Evolutionary conservation across 352 stramenopile genomes (phyloP).

Genomic region (Phytophthora cryptogea): DNA sequence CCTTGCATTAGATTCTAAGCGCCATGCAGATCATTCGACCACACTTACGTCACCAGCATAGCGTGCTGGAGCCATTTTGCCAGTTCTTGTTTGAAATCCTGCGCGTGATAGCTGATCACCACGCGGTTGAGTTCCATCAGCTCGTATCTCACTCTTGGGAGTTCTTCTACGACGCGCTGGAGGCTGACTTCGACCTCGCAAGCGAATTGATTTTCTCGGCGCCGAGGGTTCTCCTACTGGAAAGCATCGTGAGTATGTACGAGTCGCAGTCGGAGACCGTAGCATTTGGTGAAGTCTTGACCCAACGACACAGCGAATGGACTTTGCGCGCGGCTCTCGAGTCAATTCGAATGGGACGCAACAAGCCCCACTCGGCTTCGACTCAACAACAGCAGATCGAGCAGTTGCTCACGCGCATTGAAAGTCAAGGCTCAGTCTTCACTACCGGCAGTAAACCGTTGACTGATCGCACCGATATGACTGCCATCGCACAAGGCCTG

Average conservation of each 20-base stretch:
- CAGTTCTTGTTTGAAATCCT: constrained; percentile 75
- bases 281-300: constrained; percentile 49
- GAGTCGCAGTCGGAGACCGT: constrained; percentile 46
- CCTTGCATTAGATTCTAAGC: constrained; percentile 47
- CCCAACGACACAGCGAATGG: constrained; percentile 37
- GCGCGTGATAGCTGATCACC: constrained; percentile 61
- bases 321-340: constrained; percentile 32
- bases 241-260: constrained; percentile 59
- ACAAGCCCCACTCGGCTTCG: constrained; percentile 45
- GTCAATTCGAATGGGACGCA: constrained; percentile 38
- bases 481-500: constrained; percentile 30
- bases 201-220: constrained; percentile 46
- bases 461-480: constrained; percentile 31
- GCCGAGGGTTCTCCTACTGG: constrained; percentile 40
- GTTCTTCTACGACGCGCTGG: constrained; percentile 56
- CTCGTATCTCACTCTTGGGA: constrained; percentile 54
- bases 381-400: constrained; percentile 63
- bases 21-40: constrained; percentile 64
- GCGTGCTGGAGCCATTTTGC: constrained; percentile 40
- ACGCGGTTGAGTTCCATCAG: constrained; percentile 69
- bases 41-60: constrained; percentile 38
- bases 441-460: constrained; percentile 16
- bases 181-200: constrained; percentile 38
- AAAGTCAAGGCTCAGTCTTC: constrained; percentile 14
- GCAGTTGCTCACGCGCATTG: constrained; percentile 42